A percentile compares a stretch with the other conserved stretches of the same genome.
Evolutionary conservation across 2,329 filamentous ascomycete species (phyloP).

Genomic region (Aspergillus uvarum): DNA sequence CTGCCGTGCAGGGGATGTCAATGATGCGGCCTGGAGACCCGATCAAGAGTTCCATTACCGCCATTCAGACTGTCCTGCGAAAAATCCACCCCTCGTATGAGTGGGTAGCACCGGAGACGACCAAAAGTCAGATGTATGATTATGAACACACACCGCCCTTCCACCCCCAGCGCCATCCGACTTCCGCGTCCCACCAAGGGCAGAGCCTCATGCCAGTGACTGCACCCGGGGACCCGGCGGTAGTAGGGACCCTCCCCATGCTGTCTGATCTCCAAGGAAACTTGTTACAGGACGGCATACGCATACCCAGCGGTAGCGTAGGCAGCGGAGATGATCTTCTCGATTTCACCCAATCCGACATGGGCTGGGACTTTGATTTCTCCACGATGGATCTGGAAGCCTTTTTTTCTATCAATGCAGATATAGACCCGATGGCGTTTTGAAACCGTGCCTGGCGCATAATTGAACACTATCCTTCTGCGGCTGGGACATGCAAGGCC

Average conservation of each 20-base stretch:
- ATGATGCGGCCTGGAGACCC: conserved; percentile 36
- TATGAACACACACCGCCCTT: background rate
- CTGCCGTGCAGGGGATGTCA: conserved; percentile 37
- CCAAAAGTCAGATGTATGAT: background rate
- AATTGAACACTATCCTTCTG: background rate
- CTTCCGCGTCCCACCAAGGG: background rate
- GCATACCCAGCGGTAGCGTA: conserved; percentile 22
- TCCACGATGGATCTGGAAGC: conserved; percentile 43
- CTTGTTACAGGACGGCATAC: conserved; percentile 22
- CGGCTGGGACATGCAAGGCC: background rate
- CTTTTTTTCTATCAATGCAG: conserved; percentile 38
- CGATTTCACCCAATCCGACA: conserved; percentile 39
- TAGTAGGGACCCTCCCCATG: conserved; percentile 8
- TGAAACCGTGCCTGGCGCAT: background rate
- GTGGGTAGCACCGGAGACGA: conserved; percentile 19
- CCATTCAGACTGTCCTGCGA: conserved; percentile 34
- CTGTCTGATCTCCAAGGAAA: conserved; percentile 25
- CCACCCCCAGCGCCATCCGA: background rate
- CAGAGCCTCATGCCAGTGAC: background rate
- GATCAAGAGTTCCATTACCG: conserved; percentile 29
- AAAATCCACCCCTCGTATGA: conserved; percentile 34
- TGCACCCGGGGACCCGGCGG: background rate
- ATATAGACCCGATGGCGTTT: conserved; percentile 15
- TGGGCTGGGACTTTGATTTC: conserved; percentile 43
- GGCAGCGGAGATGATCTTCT: conserved; percentile 34